These are phyloP conservation scores for Perkinsus olseni DNA, from an alignment of 169 alveolate species.

Conservation along the genomic window DNA sequence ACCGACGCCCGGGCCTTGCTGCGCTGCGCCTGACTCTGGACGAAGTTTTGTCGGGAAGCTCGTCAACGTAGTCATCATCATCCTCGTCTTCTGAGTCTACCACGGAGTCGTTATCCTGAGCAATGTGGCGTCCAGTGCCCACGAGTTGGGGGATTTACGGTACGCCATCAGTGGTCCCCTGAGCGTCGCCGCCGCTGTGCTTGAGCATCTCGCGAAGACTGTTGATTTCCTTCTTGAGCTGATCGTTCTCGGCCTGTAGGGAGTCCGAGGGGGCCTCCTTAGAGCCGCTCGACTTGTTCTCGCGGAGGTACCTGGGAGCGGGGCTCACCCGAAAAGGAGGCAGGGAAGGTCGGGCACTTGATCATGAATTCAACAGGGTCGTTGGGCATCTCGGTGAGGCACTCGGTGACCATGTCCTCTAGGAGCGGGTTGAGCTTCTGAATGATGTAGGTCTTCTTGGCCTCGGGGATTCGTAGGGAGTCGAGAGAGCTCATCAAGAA, in stretches of 20 bases:
- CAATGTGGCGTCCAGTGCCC: not conserved
- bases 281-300: not conserved
- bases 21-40: not conserved
- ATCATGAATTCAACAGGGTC: constrained; percentile 37
- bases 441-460: constrained; percentile 19
- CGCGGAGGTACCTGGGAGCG: not conserved
- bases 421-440: constrained; percentile 34
- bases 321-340: not conserved
- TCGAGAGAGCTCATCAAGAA: not conserved
- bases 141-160: not conserved
- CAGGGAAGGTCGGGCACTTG: not conserved
- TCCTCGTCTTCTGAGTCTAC: not conserved
- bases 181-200: not conserved
- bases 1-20: not conserved
- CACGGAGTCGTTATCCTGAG: not conserved
- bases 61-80: not conserved
- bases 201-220: not conserved
- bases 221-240: not conserved
- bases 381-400: constrained; percentile 27
- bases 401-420: constrained; percentile 36
- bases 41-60: not conserved
- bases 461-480: not conserved
- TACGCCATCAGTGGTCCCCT: not conserved
- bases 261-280: not conserved
- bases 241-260: not conserved